Evolutionary conservation across 1,284 basidiomycete genomes (phyloP).

Genomic region (Sporisorium graminicola): DNA sequence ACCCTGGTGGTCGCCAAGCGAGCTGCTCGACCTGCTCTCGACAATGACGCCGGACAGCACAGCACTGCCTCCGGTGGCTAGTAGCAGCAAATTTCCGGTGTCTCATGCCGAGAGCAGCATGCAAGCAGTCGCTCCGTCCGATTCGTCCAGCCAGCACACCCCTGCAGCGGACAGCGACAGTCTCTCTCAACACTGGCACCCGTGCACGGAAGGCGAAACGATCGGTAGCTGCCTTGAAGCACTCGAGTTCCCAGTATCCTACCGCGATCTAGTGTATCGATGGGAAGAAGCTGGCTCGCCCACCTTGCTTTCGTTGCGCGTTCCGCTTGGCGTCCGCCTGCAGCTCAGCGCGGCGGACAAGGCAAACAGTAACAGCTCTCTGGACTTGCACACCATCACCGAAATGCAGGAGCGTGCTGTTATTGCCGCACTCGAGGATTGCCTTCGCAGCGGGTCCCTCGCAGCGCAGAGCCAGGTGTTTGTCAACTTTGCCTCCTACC

Average conservation of each 20-base stretch:
- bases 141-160: background rate
- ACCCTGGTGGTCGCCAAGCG: background rate
- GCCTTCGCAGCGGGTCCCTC: background rate
- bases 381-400: slow-evolving; percentile 6
- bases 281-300: slow-evolving; percentile 3
- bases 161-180: background rate
- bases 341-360: background rate
- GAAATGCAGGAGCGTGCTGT: background rate
- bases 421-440: background rate
- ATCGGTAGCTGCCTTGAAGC: background rate
- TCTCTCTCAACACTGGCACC: background rate
- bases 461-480: background rate
- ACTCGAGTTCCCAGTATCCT: background rate
- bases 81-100: background rate
- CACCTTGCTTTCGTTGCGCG: background rate
- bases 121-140: background rate
- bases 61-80: background rate
- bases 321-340: background rate
- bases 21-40: background rate
- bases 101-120: background rate
- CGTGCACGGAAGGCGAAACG: background rate
- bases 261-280: background rate
- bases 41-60: background rate
- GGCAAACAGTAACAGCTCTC: background rate
- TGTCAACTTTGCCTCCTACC: background rate